phyloP scores from a whole-genome alignment of 2,329 filamentous ascomycete genomes.

The Fusarium avenaceum region DNA sequence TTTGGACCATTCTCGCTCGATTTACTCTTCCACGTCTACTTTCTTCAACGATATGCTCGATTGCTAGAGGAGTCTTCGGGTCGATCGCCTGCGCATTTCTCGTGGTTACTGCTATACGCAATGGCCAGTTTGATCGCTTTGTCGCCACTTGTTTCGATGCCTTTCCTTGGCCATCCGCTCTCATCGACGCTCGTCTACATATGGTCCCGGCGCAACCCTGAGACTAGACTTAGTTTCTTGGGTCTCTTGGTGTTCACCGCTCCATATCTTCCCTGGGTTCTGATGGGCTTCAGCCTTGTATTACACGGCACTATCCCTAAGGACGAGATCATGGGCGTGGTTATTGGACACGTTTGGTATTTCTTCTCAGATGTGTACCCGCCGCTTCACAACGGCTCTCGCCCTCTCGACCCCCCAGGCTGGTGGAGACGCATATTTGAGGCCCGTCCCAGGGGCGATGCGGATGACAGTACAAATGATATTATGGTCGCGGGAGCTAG shows the following conservation, averaged over 20 bases:
- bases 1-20: constrained; percentile 95
- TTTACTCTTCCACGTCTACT: constrained; percentile 97
- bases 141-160: constrained; percentile 89
- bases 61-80: constrained; percentile 96
- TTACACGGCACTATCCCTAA: constrained; percentile 91
- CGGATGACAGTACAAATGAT: constrained; percentile 70
- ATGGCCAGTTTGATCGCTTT: constrained; percentile 82
- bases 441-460: constrained; percentile 62
- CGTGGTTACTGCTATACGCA: constrained; percentile 91
- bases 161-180: constrained; percentile 92
- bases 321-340: constrained; percentile 95
- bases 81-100: constrained; percentile 91
- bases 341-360: constrained; percentile 97
- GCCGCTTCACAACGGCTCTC: constrained; percentile 84
- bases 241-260: constrained; percentile 92
- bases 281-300: constrained; percentile 93
- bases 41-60: constrained; percentile 94
- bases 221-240: constrained; percentile 89
- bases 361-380: constrained; percentile 98
- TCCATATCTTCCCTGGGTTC: constrained; percentile 94
- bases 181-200: constrained; percentile 97
- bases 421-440: constrained; percentile 94
- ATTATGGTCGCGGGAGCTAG: constrained; percentile 69
- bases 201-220: constrained; percentile 95
- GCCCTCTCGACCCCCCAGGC: constrained; percentile 87